Evolutionary conservation across 371 early-diverging fungal species (phyloP).

Genomic region (Apophysomyces elegans): DNA sequence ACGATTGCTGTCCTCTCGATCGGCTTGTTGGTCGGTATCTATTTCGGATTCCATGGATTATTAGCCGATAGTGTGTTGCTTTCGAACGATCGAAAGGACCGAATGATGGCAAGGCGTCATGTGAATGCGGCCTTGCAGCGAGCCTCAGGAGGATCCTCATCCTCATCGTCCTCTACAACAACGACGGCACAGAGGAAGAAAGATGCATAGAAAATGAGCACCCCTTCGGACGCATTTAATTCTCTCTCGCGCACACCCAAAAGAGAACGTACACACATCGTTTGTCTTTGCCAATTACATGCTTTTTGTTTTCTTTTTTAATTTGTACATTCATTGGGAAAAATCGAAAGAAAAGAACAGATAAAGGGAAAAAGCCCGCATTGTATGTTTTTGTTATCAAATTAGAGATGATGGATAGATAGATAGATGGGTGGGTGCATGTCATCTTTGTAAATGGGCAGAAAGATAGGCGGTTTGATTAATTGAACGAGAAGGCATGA

Average conservation of each 20-base stretch:
- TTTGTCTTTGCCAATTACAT: background rate
- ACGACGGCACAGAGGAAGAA: slow-evolving; percentile 23
- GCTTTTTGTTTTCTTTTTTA: too few relatives aligned
- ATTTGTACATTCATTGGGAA: too few relatives aligned
- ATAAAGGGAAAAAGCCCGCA: too few relatives aligned
- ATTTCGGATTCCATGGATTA: slow-evolving; percentile 45
- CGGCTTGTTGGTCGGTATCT: slow-evolving; percentile 41
- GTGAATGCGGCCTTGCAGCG: slow-evolving; percentile 33
- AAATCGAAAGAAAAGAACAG: too few relatives aligned
- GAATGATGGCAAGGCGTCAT: slow-evolving; percentile 27
- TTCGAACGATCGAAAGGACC: slow-evolving; percentile 39
- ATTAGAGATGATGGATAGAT: background rate
- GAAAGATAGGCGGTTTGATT: background rate
- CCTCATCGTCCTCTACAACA: slow-evolving; percentile 4
- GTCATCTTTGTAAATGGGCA: background rate
- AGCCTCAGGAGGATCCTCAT: background rate
- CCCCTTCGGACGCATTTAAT: too few relatives aligned
- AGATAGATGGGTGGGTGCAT: background rate
- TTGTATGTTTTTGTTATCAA: too few relatives aligned
- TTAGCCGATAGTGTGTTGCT: slow-evolving; percentile 48
- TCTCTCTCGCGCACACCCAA: too few relatives aligned
- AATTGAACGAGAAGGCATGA: too few relatives aligned
- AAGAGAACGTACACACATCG: too few relatives aligned
- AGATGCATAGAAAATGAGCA: slow-evolving; percentile 2
- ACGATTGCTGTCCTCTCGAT: slow-evolving; percentile 32